These are phyloP conservation scores for Pelagomonas calceolata DNA, from an alignment of 108 stramenopile genomes.

Conservation along the genomic window DNA sequence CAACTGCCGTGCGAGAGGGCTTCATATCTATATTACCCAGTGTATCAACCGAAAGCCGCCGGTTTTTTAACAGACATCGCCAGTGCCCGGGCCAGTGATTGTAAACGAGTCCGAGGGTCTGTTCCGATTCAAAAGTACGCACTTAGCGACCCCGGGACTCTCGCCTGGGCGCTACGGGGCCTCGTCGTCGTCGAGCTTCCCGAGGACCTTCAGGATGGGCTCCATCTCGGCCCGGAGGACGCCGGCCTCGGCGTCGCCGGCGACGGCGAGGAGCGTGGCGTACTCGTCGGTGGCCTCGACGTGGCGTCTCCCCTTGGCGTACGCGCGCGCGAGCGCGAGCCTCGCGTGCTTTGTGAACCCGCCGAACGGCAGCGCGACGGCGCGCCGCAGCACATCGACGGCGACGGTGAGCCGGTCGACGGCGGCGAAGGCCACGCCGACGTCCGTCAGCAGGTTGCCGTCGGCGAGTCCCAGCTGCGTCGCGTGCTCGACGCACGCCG, in stretches of 20 bases:
- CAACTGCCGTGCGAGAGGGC: no score
- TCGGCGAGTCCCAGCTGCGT: background rate
- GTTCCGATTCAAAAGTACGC: no score
- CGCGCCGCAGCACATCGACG: background rate
- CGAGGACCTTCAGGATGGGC: background rate
- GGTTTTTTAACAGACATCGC: no score
- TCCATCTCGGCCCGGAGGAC: background rate
- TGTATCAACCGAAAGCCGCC: no score
- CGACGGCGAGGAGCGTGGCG: background rate
- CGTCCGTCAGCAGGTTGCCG: background rate
- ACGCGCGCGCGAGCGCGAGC: background rate
- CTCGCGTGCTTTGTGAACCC: background rate
- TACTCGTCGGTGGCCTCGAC: background rate
- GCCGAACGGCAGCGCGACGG: background rate
- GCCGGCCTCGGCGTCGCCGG: background rate
- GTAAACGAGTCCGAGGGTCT: no score
- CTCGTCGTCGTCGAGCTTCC: background rate
- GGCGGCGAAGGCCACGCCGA: background rate
- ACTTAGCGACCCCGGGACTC: no score
- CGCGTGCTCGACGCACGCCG: background rate
- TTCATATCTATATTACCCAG: no score
- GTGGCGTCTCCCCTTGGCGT: background rate
- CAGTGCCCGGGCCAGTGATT: no score
- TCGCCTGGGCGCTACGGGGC: no score
- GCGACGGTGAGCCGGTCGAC: background rate